phyloP scores from a whole-genome alignment of 768 basidiomycete species.

The Kwoniella sp. region DNA sequence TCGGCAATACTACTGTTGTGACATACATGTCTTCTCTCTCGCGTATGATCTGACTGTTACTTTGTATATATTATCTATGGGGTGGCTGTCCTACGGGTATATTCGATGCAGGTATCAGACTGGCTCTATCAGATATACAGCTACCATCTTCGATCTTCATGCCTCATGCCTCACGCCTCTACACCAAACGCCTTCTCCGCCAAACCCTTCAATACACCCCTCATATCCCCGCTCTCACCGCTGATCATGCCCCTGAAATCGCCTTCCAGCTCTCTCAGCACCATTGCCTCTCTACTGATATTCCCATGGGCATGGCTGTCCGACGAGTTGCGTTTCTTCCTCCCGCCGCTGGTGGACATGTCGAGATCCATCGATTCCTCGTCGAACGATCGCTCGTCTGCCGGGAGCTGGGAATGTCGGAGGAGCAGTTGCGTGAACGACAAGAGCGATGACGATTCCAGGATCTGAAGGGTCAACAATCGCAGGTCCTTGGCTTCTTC shows the following conservation, averaged over 20 bases:
- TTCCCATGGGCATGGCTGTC: neutral
- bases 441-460: constrained; percentile 18
- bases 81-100: neutral
- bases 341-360: neutral
- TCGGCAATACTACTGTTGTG: too few relatives aligned
- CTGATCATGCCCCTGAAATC: constrained; percentile 18
- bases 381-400: constrained; percentile 6
- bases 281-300: constrained; percentile 12
- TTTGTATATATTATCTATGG: too few relatives aligned
- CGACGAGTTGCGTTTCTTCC: neutral
- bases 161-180: neutral
- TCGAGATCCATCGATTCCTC: constrained; percentile 20
- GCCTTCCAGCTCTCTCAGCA: constrained; percentile 20
- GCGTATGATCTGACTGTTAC: neutral
- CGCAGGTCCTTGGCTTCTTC: neutral
- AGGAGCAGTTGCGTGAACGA: constrained; percentile 24
- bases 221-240: constrained; percentile 11
- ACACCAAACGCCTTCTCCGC: constrained; percentile 14
- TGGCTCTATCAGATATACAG: neutral
- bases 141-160: neutral
- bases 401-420: constrained; percentile 18
- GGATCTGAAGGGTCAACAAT: constrained; percentile 3
- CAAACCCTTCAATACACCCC: constrained; percentile 7
- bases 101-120: constrained; percentile 8
- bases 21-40: too few relatives aligned